phyloP scores from a whole-genome alignment of 2,329 filamentous ascomycete species.

The Alternaria brassicicola region DNA sequence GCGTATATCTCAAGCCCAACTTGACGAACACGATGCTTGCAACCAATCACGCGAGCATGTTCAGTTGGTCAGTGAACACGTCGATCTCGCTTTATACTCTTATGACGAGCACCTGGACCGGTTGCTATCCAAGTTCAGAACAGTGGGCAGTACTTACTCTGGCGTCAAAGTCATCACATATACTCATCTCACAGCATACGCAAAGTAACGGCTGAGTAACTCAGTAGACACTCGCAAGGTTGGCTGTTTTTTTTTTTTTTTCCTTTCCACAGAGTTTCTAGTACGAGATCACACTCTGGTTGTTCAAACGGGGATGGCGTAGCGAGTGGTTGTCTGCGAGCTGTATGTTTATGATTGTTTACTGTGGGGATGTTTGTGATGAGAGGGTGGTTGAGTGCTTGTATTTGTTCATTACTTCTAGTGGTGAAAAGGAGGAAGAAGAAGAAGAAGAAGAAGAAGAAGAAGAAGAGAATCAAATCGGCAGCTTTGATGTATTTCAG shows the following conservation, averaged over 20 bases:
- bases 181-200: neutral
- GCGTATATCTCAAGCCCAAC: neutral
- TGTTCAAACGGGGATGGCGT: neutral
- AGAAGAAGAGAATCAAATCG: slow-evolving; percentile 37
- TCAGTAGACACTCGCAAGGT: neutral
- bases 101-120: neutral
- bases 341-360: neutral
- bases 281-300: neutral
- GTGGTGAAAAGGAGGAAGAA: too few relatives aligned
- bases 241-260: too few relatives aligned
- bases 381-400: neutral
- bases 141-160: neutral
- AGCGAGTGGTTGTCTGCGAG: neutral
- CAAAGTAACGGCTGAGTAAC: neutral
- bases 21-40: neutral
- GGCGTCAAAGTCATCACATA: neutral
- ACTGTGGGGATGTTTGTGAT: neutral
- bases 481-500: slow-evolving; percentile 49
- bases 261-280: neutral
- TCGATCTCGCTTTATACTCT: neutral
- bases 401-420: neutral
- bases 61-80: neutral
- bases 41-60: neutral
- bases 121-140: neutral
- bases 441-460: neutral